Base-by-base conservation (phyloP, 108 stramenopile species). In the Pseudonitzschia delicatissima region DNA sequence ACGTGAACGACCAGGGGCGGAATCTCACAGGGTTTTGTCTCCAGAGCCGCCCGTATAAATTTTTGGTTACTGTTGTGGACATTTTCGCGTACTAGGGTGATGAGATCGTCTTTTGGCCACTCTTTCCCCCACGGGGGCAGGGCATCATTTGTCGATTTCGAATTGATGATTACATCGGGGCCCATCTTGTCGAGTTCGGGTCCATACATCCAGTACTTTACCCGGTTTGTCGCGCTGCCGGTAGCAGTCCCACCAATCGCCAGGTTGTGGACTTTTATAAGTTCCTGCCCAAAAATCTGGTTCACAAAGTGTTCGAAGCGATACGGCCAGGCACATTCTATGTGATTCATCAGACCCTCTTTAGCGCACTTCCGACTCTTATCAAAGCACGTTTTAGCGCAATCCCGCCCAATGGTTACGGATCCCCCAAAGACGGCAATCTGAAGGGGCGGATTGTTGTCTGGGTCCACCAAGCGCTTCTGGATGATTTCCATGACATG, bases 81-180 rank as follows among this genome's bases (percentile, higher is more conserved):
- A 15, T 42, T 11, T 15, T 42, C 40, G 11, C 13, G 11, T 11
- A 42, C 40, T 1, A 18, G 2, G 25, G 18, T 18, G 4, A 51
- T 28, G 4, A 8, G 23, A 28, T 51, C 50, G 25, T 51, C 50
- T 26, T 51, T 23, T 51, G 50, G 23, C 42, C 42, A 44, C 11
- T 51, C 25, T 23, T 28, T 23, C 12, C 25, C 23, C 50, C 50
- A 51, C 25, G 23, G 50, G 20, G 23, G 50, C 0, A 51, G 21
- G n/a, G n/a, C n/a, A n/a, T 87, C 87, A 52, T 87, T 87, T 7
- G 82, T 79, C 1, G 80, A 73, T 37, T 87, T 85, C 26, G 80
- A 79, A 73, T 85, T 87, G 44, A 87, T 79, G 2, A 87, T 50
- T 17, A 87, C 49, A 68, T 87, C 83, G 13, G 87, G 84, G 63